Evolutionary conservation across 768 basidiomycete genomes (phyloP).

Genomic region (Amanita rimosa): DNA sequence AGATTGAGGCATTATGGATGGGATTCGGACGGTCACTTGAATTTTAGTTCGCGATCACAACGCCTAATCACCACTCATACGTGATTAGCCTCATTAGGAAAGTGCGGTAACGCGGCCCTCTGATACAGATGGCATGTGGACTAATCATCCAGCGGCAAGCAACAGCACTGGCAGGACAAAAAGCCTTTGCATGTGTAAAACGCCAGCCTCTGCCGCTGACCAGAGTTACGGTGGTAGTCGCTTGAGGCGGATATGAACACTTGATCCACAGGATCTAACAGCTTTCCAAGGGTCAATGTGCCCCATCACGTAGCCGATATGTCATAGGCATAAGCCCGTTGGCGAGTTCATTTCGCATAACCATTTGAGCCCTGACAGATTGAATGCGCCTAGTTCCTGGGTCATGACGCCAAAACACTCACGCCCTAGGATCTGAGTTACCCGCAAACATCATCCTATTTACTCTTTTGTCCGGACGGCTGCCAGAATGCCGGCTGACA

Average conservation of each 20-base stretch:
- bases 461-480: neutral
- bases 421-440: neutral
- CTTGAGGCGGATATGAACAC: neutral
- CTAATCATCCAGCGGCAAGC: too few relatives aligned
- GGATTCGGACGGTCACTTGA: neutral
- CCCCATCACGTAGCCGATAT: neutral
- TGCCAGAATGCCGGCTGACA: constrained; percentile 2
- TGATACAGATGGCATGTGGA: too few relatives aligned
- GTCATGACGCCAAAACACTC: neutral
- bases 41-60: neutral
- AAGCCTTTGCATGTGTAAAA: neutral
- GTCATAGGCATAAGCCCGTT: neutral
- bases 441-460: neutral
- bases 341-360: neutral
- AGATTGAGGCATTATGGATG: neutral
- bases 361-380: neutral
- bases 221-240: neutral
- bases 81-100: neutral
- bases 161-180: too few relatives aligned
- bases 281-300: neutral
- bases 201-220: neutral
- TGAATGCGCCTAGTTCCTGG: neutral
- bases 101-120: too few relatives aligned
- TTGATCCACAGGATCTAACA: neutral
- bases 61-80: constrained; percentile 2